Evolutionary conservation across 768 basidiomycete genomes (phyloP).

Genomic region (Paxillus ammoniavirescens): DNA sequence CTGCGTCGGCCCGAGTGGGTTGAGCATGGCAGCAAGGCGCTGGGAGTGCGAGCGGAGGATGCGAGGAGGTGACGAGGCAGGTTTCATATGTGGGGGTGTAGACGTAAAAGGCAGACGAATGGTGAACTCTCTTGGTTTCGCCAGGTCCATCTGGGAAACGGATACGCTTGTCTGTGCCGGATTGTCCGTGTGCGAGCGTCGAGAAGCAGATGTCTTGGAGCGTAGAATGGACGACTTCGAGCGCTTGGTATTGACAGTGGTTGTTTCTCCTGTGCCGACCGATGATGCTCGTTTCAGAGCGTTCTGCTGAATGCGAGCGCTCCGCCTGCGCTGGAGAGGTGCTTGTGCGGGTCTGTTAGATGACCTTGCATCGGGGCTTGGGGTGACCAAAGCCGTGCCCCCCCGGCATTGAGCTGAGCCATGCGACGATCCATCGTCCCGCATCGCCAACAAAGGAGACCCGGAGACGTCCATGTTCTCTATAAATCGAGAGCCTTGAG

Average conservation of each 20-base stretch:
- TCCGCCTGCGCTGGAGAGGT: slow-evolving; percentile 17
- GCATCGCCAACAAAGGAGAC: slow-evolving; percentile 18
- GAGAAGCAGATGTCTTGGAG: slow-evolving; percentile 9
- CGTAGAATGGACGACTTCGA: slow-evolving; percentile 12
- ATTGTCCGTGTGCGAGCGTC: neutral
- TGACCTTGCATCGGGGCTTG: neutral
- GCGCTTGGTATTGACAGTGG: neutral
- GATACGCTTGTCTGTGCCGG: neutral
- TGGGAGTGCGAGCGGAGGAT: slow-evolving; percentile 29
- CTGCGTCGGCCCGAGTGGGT: neutral
- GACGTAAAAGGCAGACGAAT: slow-evolving; percentile 25
- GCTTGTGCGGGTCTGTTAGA: neutral
- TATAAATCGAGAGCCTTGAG: slow-evolving; percentile 18
- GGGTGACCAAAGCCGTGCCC: neutral
- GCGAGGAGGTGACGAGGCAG: slow-evolving; percentile 3
- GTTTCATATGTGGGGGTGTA: slow-evolving; percentile 12
- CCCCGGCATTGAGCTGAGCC: neutral
- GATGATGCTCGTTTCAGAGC: slow-evolving; percentile 13
- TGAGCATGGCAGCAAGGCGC: neutral
- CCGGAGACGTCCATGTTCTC: slow-evolving; percentile 28
- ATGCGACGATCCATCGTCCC: neutral
- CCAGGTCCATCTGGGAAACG: neutral
- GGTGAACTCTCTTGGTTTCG: slow-evolving; percentile 13
- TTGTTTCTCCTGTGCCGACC: neutral
- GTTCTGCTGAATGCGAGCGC: slow-evolving; percentile 21